A percentile compares a stretch with the other conserved stretches of the same genome.
phyloP scores from a whole-genome alignment of 2,329 filamentous ascomycete genomes.

The Chaetomium sp. region DNA sequence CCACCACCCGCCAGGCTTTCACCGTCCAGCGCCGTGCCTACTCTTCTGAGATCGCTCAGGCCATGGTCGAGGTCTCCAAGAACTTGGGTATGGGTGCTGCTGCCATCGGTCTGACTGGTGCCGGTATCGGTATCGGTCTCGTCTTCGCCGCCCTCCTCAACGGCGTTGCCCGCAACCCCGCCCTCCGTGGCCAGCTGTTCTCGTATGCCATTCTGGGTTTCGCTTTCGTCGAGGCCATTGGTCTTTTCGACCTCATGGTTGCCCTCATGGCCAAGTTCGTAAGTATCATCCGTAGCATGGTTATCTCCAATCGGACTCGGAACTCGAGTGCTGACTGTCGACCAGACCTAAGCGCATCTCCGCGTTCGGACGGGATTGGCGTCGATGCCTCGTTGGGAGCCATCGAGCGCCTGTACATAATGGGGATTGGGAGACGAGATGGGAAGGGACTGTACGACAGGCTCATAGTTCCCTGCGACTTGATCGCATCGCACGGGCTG shows the following conservation, averaged over 20 bases:
- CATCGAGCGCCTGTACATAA: conserved; percentile 36
- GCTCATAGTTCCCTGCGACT: conserved; percentile 29
- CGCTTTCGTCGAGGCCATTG: conserved; percentile 91
- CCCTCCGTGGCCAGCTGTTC: conserved; percentile 93
- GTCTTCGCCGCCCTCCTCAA: conserved; percentile 89
- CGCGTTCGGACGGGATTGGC: conserved; percentile 27
- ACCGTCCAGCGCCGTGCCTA: conserved; percentile 67
- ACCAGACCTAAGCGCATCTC: conserved; percentile 37
- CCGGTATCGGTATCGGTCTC: conserved; percentile 93
- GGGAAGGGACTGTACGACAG: conserved; percentile 34
- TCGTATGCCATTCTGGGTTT: conserved; percentile 94
- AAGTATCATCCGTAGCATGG: conserved; percentile 44
- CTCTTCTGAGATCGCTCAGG: conserved; percentile 85
- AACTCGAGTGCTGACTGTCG: conserved; percentile 19
- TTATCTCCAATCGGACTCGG: conserved; percentile 1
- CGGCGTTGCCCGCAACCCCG: conserved; percentile 90
- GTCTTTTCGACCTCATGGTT: conserved; percentile 89
- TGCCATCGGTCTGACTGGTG: conserved; percentile 89
- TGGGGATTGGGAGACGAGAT: conserved; percentile 27
- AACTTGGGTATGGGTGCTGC: conserved; percentile 87
- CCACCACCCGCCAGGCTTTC: conserved; percentile 67
- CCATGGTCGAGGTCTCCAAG: conserved; percentile 88
- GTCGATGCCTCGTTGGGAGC: conserved; percentile 33
- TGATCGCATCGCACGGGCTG: conserved; percentile 27
- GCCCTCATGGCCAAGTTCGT: conserved; percentile 92